phyloP scores from a whole-genome alignment of 108 stramenopile species.

The Phaeodactylum tricornutum region DNA sequence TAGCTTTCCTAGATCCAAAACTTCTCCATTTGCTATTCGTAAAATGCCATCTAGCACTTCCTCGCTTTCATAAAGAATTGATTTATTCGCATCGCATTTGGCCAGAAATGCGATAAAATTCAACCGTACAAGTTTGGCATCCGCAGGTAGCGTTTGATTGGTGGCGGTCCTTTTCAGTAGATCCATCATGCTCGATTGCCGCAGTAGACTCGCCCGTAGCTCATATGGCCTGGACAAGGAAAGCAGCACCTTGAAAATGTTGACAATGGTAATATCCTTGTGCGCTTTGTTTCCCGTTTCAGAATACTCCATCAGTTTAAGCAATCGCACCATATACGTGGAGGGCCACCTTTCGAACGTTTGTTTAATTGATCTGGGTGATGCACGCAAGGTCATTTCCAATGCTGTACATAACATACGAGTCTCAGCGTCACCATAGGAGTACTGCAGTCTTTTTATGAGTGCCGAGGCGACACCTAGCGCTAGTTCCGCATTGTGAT shows the following conservation, averaged over 20 bases:
- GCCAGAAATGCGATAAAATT: conserved; percentile 63
- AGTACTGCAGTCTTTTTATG: conserved; percentile 38
- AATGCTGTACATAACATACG: conserved; percentile 55
- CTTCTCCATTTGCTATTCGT: conserved; percentile 54
- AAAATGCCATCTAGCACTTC: conserved; percentile 47
- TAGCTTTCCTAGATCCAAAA: conserved; percentile 47
- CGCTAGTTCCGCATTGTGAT: conserved; percentile 57
- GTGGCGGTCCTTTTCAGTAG: too few species aligned
- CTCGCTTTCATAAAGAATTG: conserved; percentile 28
- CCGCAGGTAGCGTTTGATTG: too few species aligned
- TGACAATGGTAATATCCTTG: conserved; percentile 41
- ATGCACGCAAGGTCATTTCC: conserved; percentile 74
- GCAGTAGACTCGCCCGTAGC: conserved; percentile 32
- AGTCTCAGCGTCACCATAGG: conserved; percentile 61
- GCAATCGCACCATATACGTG: conserved; percentile 39
- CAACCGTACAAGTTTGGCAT: too few species aligned
- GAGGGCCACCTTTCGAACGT: conserved; percentile 54
- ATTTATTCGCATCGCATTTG: conserved; percentile 70
- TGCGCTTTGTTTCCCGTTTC: conserved; percentile 40
- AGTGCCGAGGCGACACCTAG: conserved; percentile 57
- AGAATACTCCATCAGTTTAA: conserved; percentile 45
- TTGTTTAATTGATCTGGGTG: conserved; percentile 30
- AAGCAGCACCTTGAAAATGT: conserved; percentile 46
- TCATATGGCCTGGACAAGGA: conserved; percentile 57
- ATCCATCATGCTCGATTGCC: conserved; percentile 47